Base-by-base conservation (phyloP, 768 basidiomycete species). In the Cystobasidium onofrii region DNA sequence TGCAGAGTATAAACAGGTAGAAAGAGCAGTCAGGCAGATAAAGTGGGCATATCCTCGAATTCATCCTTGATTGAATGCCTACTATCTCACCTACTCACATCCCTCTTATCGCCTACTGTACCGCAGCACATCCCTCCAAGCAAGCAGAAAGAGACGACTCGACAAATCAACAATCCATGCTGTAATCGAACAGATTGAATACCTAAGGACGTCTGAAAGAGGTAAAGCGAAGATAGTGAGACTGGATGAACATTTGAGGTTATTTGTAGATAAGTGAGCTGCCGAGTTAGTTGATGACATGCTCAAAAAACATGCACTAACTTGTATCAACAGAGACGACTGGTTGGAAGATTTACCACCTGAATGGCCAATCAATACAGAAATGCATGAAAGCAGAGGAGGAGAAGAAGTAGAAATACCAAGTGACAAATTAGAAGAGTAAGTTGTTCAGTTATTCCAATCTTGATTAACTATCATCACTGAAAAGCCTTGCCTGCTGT, bases 31-130 rank as follows among this genome's bases (percentile, higher is more conserved):
- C 25, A 29, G 61, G 36, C 33, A 46, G 7, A 15, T 71, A 36
- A 36, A 71, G 69, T 71, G 50, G 13, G 65, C 65, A 50, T 34
- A n/a, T n/a, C n/a, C n/a, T n/a, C n/a, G n/a, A n/a, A n/a, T n/a
- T n/a, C n/a, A n/a, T n/a, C n/a, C n/a, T n/a, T n/a, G n/a, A n/a
- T n/a, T n/a, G n/a, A n/a, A n/a, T n/a, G n/a, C n/a, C n/a, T n/a
- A n/a, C n/a, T n/a, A n/a, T n/a, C n/a, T n/a, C n/a, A n/a, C n/a
- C n/a, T n/a, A n/a, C n/a, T n/a, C n/a, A n/a, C n/a, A n/a, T n/a
- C n/a, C n/a, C n/a, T n/a, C n/a, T n/a, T n/a, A n/a, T n/a, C n/a
- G n/a, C n/a, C n/a, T n/a, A n/a, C n/a, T n/a, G n/a, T n/a, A n/a
- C n/a, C n/a, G n/a, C 69, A 71, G 69, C 54, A 25, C 54, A 1